These are phyloP conservation scores for Neckera pumila DNA, from an alignment of 225 moss, liverwort and hornwort species.

Conservation along the genomic window DNA sequence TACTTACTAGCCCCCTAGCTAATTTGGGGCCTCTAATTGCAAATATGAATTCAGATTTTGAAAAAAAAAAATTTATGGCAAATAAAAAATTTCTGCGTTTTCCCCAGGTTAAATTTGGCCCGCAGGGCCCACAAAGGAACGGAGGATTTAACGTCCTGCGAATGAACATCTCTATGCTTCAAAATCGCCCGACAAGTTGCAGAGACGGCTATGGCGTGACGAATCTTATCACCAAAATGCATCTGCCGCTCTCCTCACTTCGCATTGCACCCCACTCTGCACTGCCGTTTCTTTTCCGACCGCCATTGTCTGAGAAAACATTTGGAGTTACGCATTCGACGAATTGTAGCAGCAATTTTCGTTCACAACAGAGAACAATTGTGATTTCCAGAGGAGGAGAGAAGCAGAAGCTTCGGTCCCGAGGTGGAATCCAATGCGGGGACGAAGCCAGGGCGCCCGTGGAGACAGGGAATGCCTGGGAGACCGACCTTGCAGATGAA, in stretches of 20 bases:
- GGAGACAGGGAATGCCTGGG: constrained; percentile 15
- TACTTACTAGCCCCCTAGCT: too few species aligned
- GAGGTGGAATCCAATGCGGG: background rate
- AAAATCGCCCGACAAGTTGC: background rate
- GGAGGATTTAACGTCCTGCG: too few species aligned
- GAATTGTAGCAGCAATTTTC: background rate
- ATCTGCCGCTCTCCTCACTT: background rate
- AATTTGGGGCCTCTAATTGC: too few species aligned
- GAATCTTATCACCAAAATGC: background rate
- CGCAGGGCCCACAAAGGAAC: too few species aligned
- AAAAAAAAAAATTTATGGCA: too few species aligned
- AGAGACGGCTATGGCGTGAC: background rate
- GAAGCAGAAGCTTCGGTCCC: background rate
- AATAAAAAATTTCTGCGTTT: too few species aligned
- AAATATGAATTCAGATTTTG: too few species aligned
- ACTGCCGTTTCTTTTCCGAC: background rate
- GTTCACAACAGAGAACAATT: background rate
- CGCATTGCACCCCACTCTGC: background rate
- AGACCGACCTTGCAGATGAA: constrained; percentile 5
- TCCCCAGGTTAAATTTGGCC: too few species aligned
- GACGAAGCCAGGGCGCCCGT: background rate
- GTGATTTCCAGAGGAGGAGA: background rate
- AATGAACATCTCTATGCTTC: background rate
- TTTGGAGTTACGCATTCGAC: background rate
- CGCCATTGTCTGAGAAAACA: background rate